These are phyloP conservation scores for Pulveroboletus frians DNA, from an alignment of 768 basidiomycete species.

Conservation along the genomic window DNA sequence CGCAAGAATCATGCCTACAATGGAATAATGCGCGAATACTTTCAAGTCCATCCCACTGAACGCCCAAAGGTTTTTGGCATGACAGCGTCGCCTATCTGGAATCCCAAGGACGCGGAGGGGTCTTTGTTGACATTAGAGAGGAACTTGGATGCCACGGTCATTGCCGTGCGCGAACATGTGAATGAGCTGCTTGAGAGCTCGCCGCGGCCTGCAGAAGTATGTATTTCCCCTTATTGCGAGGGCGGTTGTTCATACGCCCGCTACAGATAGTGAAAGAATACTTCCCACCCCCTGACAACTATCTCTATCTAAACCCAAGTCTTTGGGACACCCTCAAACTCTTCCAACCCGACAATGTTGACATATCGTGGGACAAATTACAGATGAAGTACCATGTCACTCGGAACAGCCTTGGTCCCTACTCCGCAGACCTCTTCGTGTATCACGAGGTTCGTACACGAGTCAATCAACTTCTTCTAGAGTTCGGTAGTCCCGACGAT, in stretches of 20 bases:
- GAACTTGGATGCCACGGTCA: constrained; percentile 68
- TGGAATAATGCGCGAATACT: constrained; percentile 55
- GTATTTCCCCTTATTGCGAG: constrained; percentile 6
- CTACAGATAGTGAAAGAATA: constrained; percentile 56
- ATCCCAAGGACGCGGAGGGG: constrained; percentile 58
- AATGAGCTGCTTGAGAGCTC: constrained; percentile 60
- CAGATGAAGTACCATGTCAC: constrained; percentile 59
- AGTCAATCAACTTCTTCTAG: constrained; percentile 37
- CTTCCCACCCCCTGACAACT: constrained; percentile 44
- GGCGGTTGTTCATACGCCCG: constrained; percentile 1
- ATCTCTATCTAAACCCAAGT: constrained; percentile 52
- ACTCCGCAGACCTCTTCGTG: constrained; percentile 68
- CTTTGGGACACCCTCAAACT: constrained; percentile 50
- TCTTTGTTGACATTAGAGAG: constrained; percentile 62
- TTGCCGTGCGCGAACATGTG: constrained; percentile 66
- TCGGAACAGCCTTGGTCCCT: constrained; percentile 61
- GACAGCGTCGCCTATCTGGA: constrained; percentile 90
- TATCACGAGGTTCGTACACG: constrained; percentile 55
- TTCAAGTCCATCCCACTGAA: constrained; percentile 34
- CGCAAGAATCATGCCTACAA: constrained; percentile 55
- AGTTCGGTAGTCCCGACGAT: constrained; percentile 19
- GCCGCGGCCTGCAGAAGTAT: constrained; percentile 63
- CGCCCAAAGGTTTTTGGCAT: constrained; percentile 90
- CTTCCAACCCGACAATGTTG: constrained; percentile 32
- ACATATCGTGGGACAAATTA: constrained; percentile 57